These are phyloP conservation scores for Oenanthe javanica DNA, from an alignment of 140 eudicot species.

Conservation along the genomic window DNA sequence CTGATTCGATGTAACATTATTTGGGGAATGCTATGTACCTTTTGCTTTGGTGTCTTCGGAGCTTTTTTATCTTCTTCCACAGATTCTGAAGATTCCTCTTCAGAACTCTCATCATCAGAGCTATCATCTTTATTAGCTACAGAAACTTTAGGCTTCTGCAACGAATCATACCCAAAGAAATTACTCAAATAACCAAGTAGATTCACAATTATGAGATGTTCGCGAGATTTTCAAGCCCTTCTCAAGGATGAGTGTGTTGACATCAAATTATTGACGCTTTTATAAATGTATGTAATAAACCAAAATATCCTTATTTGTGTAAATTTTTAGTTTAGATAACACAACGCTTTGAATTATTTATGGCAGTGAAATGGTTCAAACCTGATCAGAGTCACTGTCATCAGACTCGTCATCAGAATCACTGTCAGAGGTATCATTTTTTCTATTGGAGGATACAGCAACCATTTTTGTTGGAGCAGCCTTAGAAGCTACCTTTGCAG, in stretches of 20 bases:
- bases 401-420: not conserved
- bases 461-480: not conserved
- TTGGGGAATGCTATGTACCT: slow-evolving; percentile 8
- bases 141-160: not conserved
- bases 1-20: not conserved
- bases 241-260: not conserved
- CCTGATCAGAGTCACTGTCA: slow-evolving; percentile 7
- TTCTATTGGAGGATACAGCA: not conserved
- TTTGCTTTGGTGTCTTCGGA: slow-evolving; percentile 27
- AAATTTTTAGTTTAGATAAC: not conserved
- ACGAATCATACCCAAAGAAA: not conserved
- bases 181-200: not conserved
- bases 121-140: not conserved
- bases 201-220: not conserved
- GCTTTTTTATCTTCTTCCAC: slow-evolving; percentile 13
- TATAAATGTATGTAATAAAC: not conserved
- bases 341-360: not conserved
- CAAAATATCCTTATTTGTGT: not conserved
- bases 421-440: not conserved
- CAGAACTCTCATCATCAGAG: slow-evolving; percentile 12
- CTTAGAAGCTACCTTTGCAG: too few species aligned
- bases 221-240: not conserved
- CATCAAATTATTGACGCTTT: not conserved
- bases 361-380: not conserved
- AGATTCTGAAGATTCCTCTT: slow-evolving; percentile 5